phyloP scores from a whole-genome alignment of 257 asterid genomes.

The Asclepias syriaca region DNA sequence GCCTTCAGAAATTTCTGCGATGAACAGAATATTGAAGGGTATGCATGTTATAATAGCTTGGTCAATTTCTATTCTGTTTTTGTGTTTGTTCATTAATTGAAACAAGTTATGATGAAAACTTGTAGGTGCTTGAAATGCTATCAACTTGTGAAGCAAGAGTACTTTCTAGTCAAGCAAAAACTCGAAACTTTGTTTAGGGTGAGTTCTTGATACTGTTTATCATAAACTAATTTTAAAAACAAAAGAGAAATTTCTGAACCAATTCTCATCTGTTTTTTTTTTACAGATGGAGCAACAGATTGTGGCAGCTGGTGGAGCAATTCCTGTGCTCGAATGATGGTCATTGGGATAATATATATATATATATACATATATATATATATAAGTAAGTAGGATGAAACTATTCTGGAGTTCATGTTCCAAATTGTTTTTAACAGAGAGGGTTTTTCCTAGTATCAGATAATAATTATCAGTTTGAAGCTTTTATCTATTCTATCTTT shows the following conservation, averaged over 20 bases:
- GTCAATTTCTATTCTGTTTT: background rate
- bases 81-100: background rate
- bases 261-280: slow-evolving; percentile 3
- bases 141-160: slow-evolving; percentile 66
- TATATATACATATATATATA: background rate
- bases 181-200: slow-evolving; percentile 60
- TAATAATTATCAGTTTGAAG: background rate
- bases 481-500: no score
- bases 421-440: background rate
- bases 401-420: background rate
- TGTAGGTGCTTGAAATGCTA: slow-evolving; percentile 65
- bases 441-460: background rate
- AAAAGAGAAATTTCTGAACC: background rate
- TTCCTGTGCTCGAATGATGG: slow-evolving; percentile 41
- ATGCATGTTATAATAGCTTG: slow-evolving; percentile 18
- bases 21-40: slow-evolving; percentile 52
- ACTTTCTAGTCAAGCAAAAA: slow-evolving; percentile 65
- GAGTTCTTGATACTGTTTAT: slow-evolving; percentile 10
- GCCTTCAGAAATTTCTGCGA: slow-evolving; percentile 63
- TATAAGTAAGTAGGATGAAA: background rate
- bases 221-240: no score
- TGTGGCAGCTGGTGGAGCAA: slow-evolving; percentile 73
- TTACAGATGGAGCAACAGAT: slow-evolving; percentile 78
- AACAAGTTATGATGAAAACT: slow-evolving; percentile 1
- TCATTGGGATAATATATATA: background rate